A percentile compares a stretch with the other conserved stretches of the same genome.
Conservation (phyloP, 192 early-diverging fungal genomes). For the Coemansia sp. region DNA sequence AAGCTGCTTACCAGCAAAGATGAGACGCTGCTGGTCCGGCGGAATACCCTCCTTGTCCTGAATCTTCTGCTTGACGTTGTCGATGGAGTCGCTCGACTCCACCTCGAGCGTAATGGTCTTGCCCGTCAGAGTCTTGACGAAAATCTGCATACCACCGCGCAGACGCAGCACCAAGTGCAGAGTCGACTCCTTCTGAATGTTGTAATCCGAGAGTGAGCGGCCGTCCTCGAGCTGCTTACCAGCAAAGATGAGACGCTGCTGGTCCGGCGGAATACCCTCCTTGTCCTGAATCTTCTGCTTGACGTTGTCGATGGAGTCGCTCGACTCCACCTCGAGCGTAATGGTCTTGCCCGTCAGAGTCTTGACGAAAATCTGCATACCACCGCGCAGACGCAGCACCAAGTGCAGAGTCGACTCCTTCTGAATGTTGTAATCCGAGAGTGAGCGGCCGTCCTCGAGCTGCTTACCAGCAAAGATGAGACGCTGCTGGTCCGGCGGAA, state of each 20-base stretch:
- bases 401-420: conserved; percentile 98
- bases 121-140: conserved; percentile 82
- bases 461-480: too few species aligned
- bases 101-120: conserved; percentile 96
- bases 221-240: conserved; percentile 86
- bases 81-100: conserved; percentile 73
- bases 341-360: conserved; percentile 84
- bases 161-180: conserved; percentile 76
- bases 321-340: conserved; percentile 88
- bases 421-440: conserved; percentile 99
- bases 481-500: too few species aligned
- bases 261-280: too few species aligned
- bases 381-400: conserved; percentile 89
- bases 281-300: too few species aligned
- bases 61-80: conserved; percentile 82
- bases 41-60: conserved; percentile 85
- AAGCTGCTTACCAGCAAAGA: conserved; percentile 99
- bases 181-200: conserved; percentile 85
- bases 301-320: conserved; percentile 75
- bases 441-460: conserved; percentile 95
- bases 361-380: conserved; percentile 85
- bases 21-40: conserved; percentile 98
- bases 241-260: too few species aligned
- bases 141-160: conserved; percentile 67
- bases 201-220: conserved; percentile 71